A percentile compares a stretch with the other conserved stretches of the same genome.
These are phyloP conservation scores for Triticum timopheevii DNA, from an alignment of 176 grass and related monocot genomes.

Conservation along the genomic window DNA sequence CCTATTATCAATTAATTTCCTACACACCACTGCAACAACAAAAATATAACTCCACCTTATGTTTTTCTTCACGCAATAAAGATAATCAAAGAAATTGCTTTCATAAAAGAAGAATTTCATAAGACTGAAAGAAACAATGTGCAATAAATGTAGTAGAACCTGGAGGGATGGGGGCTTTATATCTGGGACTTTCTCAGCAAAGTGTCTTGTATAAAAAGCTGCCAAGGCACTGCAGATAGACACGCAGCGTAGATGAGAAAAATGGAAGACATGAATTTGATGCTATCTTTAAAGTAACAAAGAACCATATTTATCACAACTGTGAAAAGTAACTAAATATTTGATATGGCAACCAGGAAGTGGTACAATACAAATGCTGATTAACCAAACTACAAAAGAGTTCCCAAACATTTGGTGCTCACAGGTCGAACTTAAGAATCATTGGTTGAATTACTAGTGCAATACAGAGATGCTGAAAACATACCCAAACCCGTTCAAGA, in stretches of 20 bases:
- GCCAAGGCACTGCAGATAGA: slow-evolving; percentile 81
- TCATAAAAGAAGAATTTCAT: not conserved
- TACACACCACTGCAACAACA: slow-evolving; percentile 1
- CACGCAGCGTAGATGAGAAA: not conserved
- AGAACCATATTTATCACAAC: not conserved
- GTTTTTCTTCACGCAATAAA: slow-evolving; percentile 5
- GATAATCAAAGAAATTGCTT: not conserved
- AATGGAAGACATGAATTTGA: slow-evolving; percentile 6
- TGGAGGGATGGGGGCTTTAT: slow-evolving; percentile 93
- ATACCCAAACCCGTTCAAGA: not conserved
- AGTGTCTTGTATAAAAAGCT: slow-evolving; percentile 97
- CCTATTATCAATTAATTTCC: slow-evolving; percentile 4
- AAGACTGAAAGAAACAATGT: slow-evolving; percentile 29
- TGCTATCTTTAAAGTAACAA: slow-evolving; percentile 20
- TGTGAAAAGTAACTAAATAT: slow-evolving; percentile 9
- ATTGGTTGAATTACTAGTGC: slow-evolving; percentile 1
- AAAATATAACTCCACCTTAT: not conserved
- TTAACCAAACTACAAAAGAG: not conserved
- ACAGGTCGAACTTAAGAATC: not conserved
- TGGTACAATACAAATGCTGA: not conserved
- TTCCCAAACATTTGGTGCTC: not conserved
- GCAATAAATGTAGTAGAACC: slow-evolving; percentile 50
- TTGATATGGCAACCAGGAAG: not conserved
- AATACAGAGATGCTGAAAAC: not conserved
- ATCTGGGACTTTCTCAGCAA: slow-evolving; percentile 87